Percentiles rank a stretch among this genome's conserved stretches.
These are phyloP conservation scores for Staphylotrichum tortipilum DNA, from an alignment of 495 filamentous ascomycete species.

Conservation along the genomic window DNA sequence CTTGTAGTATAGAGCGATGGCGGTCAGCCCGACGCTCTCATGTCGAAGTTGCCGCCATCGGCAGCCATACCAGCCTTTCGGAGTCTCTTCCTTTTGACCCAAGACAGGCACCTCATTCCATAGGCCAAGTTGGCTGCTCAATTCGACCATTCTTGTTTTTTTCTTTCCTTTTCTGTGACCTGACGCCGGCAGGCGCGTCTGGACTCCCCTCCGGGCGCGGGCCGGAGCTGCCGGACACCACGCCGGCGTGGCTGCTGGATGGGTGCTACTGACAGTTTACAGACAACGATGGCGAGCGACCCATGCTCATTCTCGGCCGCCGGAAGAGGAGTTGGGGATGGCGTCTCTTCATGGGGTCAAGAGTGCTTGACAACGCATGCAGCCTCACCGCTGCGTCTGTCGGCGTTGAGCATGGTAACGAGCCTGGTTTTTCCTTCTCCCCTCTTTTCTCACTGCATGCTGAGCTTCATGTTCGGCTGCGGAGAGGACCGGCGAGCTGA, in stretches of 20 bases:
- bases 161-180: not conserved
- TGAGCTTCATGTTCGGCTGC: conserved; percentile 30
- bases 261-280: conserved; percentile 3
- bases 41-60: conserved; percentile 5
- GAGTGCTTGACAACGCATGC: not conserved
- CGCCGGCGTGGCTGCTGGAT: not conserved
- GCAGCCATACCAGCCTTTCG: not conserved
- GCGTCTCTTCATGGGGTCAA: not conserved
- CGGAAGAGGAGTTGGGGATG: not conserved
- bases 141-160: conserved; percentile 6
- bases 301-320: not conserved
- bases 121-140: conserved; percentile 14
- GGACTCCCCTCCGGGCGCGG: not conserved
- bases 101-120: not conserved
- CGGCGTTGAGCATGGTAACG: not conserved
- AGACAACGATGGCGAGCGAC: conserved; percentile 1
- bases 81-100: not conserved
- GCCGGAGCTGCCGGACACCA: not conserved
- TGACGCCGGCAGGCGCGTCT: not conserved
- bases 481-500: conserved; percentile 28
- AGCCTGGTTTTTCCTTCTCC: not conserved
- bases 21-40: conserved; percentile 4
- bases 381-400: not conserved
- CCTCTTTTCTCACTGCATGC: conserved; percentile 41
- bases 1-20: conserved; percentile 14